Percentiles rank a stretch among this genome's conserved stretches.
phyloP scores from a whole-genome alignment of 495 filamentous ascomycete species.

The Aspergillus homomorphus region DNA sequence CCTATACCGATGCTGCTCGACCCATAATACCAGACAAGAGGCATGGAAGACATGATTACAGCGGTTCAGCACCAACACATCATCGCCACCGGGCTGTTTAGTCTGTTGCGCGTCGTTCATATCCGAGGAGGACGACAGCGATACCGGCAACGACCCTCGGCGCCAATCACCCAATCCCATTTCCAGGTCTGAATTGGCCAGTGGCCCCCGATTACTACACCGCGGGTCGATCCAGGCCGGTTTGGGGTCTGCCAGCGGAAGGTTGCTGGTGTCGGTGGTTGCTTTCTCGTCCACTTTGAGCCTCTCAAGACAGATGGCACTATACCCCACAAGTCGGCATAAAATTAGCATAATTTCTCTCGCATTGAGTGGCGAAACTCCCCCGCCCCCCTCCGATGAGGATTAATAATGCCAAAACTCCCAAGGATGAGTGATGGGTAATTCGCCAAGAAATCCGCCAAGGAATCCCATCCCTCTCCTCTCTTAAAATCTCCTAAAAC shows the following conservation, averaged over 20 bases:
- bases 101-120: neutral
- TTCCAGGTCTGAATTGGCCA: neutral
- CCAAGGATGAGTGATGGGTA: too few relatives aligned
- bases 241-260: constrained; percentile 1
- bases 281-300: constrained; percentile 1
- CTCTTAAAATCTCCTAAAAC: too few relatives aligned
- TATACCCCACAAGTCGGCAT: constrained; percentile 7
- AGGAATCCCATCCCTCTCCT: neutral
- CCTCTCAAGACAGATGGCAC: constrained; percentile 21
- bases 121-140: neutral
- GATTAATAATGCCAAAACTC: too few relatives aligned
- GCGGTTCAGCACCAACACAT: constrained; percentile 27
- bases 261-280: constrained; percentile 4
- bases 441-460: too few relatives aligned
- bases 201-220: neutral
- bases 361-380: constrained; percentile 2
- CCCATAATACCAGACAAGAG: constrained; percentile 33
- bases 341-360: neutral
- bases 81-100: neutral
- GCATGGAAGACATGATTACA: constrained; percentile 38
- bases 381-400: too few relatives aligned
- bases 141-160: neutral
- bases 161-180: neutral
- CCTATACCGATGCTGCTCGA: constrained; percentile 30
- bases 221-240: constrained; percentile 1